phyloP scores from a whole-genome alignment of 305 asterid genomes.

The Fraxinus dipetala region DNA sequence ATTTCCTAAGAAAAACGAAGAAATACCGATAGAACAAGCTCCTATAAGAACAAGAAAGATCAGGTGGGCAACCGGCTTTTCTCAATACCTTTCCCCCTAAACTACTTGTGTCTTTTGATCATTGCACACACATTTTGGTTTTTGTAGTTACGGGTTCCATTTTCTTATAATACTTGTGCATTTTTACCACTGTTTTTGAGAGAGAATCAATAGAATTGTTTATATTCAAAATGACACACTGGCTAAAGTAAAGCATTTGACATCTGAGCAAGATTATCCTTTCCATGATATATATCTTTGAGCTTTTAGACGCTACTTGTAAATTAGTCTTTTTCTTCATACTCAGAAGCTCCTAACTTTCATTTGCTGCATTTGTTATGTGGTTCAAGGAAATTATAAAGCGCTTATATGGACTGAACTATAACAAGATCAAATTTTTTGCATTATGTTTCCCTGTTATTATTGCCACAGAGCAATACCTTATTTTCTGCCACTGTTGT shows the following conservation, averaged over 20 bases:
- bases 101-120: background rate
- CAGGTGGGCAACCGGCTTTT: no score
- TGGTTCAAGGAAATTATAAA: background rate
- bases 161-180: background rate
- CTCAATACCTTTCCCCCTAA: background rate
- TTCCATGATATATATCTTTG: background rate
- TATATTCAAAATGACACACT: background rate
- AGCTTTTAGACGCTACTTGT: background rate
- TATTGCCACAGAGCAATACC: conserved; percentile 32
- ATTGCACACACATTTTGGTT: background rate
- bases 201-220: background rate
- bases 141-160: background rate
- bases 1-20: background rate
- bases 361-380: background rate
- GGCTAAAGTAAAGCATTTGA: background rate
- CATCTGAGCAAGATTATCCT: background rate
- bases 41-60: background rate
- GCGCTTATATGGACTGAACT: background rate
- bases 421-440: background rate
- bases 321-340: background rate
- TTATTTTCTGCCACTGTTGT: conserved; percentile 73
- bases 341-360: background rate
- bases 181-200: background rate
- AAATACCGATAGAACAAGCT: background rate
- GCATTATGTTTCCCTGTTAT: background rate